A percentile compares a stretch with the other conserved stretches of the same genome.
phyloP scores from a whole-genome alignment of 495 filamentous ascomycete species.

The Penicillium simplicissimum region DNA sequence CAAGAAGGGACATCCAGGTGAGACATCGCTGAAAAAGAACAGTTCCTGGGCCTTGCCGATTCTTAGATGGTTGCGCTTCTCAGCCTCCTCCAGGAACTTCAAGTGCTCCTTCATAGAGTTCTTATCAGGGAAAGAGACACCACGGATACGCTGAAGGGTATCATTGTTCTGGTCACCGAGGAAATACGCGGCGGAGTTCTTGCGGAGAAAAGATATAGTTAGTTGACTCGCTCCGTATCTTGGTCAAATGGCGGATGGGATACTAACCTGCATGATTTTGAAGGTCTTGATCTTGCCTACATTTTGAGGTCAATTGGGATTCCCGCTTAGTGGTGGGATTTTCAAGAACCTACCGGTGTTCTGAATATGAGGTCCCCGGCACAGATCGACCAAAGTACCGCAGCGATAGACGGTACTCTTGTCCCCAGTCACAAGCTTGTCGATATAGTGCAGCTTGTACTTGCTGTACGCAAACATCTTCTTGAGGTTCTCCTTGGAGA shows the following conservation, averaged over 20 bases:
- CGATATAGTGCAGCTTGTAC: constrained; percentile 95
- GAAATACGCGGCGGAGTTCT: constrained; percentile 97
- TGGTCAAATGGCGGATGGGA: not conserved
- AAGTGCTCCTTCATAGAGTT: constrained; percentile 86
- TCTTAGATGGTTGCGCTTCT: constrained; percentile 88
- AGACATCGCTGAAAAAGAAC: constrained; percentile 92
- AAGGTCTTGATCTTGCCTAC: constrained; percentile 80
- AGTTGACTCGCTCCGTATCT: not conserved
- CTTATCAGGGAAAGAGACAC: constrained; percentile 96
- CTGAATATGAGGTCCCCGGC: constrained; percentile 81
- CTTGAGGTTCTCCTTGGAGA: constrained; percentile 84
- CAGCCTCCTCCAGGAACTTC: constrained; percentile 92
- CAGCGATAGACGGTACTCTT: constrained; percentile 91
- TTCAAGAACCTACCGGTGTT: constrained; percentile 57
- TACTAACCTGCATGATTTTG: constrained; percentile 77
- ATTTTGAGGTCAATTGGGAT: not conserved
- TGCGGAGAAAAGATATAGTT: constrained; percentile 1
- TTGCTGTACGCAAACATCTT: constrained; percentile 98
- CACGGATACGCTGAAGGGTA: constrained; percentile 92
- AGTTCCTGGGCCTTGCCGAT: constrained; percentile 94
- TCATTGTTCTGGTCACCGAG: constrained; percentile 91
- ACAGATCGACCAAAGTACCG: constrained; percentile 78
- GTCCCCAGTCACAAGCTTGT: constrained; percentile 88
- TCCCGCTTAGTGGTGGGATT: not conserved
- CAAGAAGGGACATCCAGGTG: constrained; percentile 91